Evolutionary conservation across 352 stramenopile genomes (phyloP).

Genomic region (Phytopythium helicoides): DNA sequence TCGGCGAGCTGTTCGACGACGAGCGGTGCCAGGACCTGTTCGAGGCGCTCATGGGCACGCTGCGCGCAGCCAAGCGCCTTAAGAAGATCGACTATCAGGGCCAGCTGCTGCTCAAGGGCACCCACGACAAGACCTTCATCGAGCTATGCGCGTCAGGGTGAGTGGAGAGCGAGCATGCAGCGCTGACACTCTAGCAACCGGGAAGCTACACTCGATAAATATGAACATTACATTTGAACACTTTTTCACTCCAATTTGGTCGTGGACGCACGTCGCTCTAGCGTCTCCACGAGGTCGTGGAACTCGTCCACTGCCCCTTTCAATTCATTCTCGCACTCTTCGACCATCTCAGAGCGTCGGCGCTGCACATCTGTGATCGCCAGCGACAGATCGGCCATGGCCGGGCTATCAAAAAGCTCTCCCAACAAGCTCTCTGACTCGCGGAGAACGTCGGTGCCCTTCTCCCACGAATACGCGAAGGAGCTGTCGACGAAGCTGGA

Average conservation of each 20-base stretch:
- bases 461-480: conserved; percentile 23
- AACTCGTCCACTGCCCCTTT: conserved; percentile 60
- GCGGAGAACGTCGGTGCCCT: conserved; percentile 55
- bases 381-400: conserved; percentile 25
- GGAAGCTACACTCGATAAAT: too few species aligned
- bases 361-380: conserved; percentile 39
- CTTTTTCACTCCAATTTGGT: neutral
- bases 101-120: conserved; percentile 81
- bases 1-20: conserved; percentile 83
- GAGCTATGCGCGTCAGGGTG: conserved; percentile 40
- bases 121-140: conserved; percentile 80
- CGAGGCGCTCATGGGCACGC: conserved; percentile 81
- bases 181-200: too few species aligned
- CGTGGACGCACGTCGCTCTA: conserved; percentile 18
- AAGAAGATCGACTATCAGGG: conserved; percentile 80
- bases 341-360: conserved; percentile 52
- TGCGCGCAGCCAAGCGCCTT: conserved; percentile 70
- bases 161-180: too few species aligned
- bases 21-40: conserved; percentile 77
- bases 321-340: conserved; percentile 59
- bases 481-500: conserved; percentile 14
- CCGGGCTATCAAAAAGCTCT: conserved; percentile 41
- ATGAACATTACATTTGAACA: neutral
- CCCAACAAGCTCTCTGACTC: conserved; percentile 50
- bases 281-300: conserved; percentile 34